A percentile compares a stretch with the other conserved stretches of the same genome.
phyloP scores from a whole-genome alignment of 2,329 filamentous ascomycete species.

The Talaromyces albobiverticillius region DNA sequence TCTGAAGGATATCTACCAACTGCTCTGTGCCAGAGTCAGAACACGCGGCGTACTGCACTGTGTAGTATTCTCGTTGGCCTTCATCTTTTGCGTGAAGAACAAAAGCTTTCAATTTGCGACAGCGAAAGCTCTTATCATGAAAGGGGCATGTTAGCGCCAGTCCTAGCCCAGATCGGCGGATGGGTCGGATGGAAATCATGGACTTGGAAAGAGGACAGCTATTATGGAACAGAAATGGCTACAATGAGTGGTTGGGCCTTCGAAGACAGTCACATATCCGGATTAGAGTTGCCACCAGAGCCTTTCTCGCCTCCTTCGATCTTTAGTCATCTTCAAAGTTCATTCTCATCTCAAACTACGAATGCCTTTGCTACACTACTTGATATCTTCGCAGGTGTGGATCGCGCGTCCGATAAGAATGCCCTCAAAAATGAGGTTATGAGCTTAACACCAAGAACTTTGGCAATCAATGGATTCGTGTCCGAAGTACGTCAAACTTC shows the following conservation, averaged over 20 bases:
- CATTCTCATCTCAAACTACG: conserved; percentile 27
- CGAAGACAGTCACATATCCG: conserved; percentile 50
- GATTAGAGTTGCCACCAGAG: conserved; percentile 45
- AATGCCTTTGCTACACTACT: conserved; percentile 49
- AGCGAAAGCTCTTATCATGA: conserved; percentile 47
- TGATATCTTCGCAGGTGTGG: conserved; percentile 42
- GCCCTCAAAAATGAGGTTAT: conserved; percentile 37
- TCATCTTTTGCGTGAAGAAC: conserved; percentile 85
- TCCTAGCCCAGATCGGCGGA: conserved; percentile 74
- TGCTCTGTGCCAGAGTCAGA: conserved; percentile 50
- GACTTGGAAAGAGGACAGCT: conserved; percentile 51
- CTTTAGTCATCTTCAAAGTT: conserved; percentile 53
- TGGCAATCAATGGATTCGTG: conserved; percentile 69
- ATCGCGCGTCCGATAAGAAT: conserved; percentile 26
- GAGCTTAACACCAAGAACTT: conserved; percentile 60
- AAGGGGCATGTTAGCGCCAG: conserved; percentile 59
- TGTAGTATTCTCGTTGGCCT: conserved; percentile 70
- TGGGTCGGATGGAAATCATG: conserved; percentile 77
- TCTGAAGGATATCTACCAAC: conserved; percentile 65
- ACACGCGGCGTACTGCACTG: conserved; percentile 60
- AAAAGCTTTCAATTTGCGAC: conserved; percentile 69
- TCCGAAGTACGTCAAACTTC: conserved; percentile 50
- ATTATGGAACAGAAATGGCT: conserved; percentile 61
- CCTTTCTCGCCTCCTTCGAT: conserved; percentile 59
- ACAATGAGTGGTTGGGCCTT: conserved; percentile 55